A percentile compares a stretch with the other conserved stretches of the same genome.
phyloP scores from a whole-genome alignment of 108 stramenopile genomes.

The Discostella stelligeroides region DNA sequence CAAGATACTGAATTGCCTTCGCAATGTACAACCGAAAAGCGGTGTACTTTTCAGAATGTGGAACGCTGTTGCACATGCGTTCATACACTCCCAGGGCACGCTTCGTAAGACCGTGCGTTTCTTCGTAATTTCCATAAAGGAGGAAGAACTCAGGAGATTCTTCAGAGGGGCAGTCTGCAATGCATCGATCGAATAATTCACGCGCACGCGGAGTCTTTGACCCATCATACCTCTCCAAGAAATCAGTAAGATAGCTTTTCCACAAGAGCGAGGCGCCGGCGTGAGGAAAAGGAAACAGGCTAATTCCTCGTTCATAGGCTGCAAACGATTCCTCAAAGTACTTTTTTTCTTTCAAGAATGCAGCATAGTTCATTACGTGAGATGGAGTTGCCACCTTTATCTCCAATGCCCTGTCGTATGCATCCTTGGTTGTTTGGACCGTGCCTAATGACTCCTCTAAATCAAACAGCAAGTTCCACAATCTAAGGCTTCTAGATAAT shows the following conservation, averaged over 20 bases:
- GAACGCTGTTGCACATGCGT: slow-evolving; percentile 86
- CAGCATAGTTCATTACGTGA: slow-evolving; percentile 94
- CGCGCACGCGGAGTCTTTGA: slow-evolving; percentile 92
- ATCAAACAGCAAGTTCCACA: slow-evolving; percentile 96
- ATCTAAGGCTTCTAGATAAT: slow-evolving; percentile 66
- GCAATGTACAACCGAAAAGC: slow-evolving; percentile 90
- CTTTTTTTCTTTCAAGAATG: slow-evolving; percentile 90
- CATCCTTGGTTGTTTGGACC: slow-evolving; percentile 91
- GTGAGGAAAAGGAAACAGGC: slow-evolving; percentile 92
- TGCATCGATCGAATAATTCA: slow-evolving; percentile 94
- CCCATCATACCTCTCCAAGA: slow-evolving; percentile 92
- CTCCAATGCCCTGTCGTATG: slow-evolving; percentile 92
- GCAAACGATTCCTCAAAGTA: slow-evolving; percentile 97
- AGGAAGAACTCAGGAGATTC: slow-evolving; percentile 88
- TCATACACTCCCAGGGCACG: slow-evolving; percentile 91
- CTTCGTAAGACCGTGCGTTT: slow-evolving; percentile 91
- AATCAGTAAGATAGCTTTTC: slow-evolving; percentile 86
- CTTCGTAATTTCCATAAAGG: slow-evolving; percentile 94
- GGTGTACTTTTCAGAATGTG: slow-evolving; percentile 76
- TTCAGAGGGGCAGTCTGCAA: slow-evolving; percentile 86
- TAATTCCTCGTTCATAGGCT: slow-evolving; percentile 88
- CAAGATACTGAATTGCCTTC: slow-evolving; percentile 89
- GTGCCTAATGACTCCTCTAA: slow-evolving; percentile 97
- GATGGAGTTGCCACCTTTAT: slow-evolving; percentile 93
- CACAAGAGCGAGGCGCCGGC: slow-evolving; percentile 85